Evolutionary conservation across 176 grass and related monocot species (phyloP).

Genomic region (Carex cristatella): DNA sequence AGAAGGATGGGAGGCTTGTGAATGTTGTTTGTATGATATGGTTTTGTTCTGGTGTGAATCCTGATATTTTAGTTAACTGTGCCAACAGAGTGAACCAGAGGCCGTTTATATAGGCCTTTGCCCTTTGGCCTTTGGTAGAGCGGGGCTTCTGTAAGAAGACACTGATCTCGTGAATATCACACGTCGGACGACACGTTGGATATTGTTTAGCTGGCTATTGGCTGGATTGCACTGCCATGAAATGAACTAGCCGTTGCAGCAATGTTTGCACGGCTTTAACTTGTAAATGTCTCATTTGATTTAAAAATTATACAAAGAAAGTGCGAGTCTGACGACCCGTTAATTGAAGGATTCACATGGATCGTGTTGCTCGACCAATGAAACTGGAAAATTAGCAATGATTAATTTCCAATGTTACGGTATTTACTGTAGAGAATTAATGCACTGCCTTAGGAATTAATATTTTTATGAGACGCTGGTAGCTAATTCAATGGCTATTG

Average conservation of each 20-base stretch:
- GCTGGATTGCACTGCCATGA: background rate
- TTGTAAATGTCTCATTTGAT: background rate
- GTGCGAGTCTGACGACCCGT: background rate
- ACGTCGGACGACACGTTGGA: slow-evolving; percentile 26
- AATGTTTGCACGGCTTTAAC: background rate
- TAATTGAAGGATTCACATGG: background rate
- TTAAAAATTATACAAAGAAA: background rate
- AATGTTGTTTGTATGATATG: slow-evolving; percentile 6
- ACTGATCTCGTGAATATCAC: background rate
- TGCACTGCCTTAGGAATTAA: background rate
- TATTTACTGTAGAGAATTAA: background rate
- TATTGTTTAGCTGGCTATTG: background rate
- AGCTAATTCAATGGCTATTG: background rate
- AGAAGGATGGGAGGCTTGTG: background rate
- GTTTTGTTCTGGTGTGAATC: background rate
- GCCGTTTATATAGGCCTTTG: slow-evolving; percentile 17
- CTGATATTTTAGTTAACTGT: background rate
- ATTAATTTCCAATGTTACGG: background rate
- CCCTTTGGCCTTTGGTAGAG: background rate
- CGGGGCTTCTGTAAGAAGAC: slow-evolving; percentile 3
- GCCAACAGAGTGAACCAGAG: background rate
- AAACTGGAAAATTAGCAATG: background rate
- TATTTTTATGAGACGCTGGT: background rate
- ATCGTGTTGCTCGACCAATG: background rate
- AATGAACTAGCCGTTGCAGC: slow-evolving; percentile 27